Conservation (phyloP, 331 rosid genomes). For the Pyrus hybrid region DNA sequence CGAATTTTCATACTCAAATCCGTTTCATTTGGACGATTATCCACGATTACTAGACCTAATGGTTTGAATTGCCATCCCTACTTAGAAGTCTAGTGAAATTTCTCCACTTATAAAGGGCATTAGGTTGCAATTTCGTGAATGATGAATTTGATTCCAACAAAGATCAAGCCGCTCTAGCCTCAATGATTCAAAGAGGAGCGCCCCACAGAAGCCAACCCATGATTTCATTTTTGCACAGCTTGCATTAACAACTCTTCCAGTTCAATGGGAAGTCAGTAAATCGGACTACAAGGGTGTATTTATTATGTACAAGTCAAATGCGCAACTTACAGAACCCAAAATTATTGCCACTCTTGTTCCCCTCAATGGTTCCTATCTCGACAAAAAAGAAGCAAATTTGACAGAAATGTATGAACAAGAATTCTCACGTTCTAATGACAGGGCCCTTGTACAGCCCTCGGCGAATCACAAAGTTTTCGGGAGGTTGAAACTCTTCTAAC, state of each 20-base stretch:
- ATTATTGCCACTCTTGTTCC: conserved; percentile 35
- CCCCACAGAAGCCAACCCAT: background rate
- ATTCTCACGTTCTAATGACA: conserved; percentile 67
- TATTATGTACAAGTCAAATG: conserved; percentile 67
- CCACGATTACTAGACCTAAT: no score
- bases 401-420: conserved; percentile 26
- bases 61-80: no score
- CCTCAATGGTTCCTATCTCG: conserved; percentile 33
- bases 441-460: conserved; percentile 94
- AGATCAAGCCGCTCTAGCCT: no score
- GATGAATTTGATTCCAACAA: no score
- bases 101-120: no score
- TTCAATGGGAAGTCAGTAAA: conserved; percentile 31
- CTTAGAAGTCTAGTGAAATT: no score
- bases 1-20: no score
- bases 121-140: no score
- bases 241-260: conserved; percentile 26
- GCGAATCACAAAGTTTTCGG: conserved; percentile 85
- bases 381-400: conserved; percentile 21
- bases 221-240: conserved; percentile 1
- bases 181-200: no score
- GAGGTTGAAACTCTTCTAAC: conserved; percentile 89
- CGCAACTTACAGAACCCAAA: conserved; percentile 12
- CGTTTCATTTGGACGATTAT: no score
- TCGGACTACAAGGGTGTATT: conserved; percentile 22